Evolutionary conservation across 345 rosid genomes (phyloP), one percentile per base, ranked within the genome.

Genomic region (Turritis glabra): DNA sequence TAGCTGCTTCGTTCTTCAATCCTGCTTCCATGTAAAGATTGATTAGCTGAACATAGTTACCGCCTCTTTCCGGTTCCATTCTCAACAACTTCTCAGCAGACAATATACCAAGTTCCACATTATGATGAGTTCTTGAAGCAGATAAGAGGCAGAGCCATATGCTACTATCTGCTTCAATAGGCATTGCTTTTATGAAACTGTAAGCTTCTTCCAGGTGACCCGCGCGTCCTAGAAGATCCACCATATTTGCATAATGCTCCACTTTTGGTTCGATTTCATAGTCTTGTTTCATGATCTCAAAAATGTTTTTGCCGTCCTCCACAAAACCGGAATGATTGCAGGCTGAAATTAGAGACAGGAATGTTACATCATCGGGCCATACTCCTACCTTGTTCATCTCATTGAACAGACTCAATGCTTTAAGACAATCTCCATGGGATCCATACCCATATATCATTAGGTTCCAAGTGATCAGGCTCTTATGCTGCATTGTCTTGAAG

Each of bases 261-360:
- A 79, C 71, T 48, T 74, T 80, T 7, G 90, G 90, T 68, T 85
- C 84, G 27, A 87, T 71, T 40, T 77, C 80, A 50, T 84, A 78
- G 18, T 84, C 84, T 47, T 8, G 55, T 75, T 54, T 84, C 97
- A 89, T 91, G 63, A 67, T 73, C 59, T 78, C 59, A 18, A 92
- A 86, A 11, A 89, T 38, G 30, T 69, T 68, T 72, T 77, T 83
- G 64, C 97, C 96, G 75, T 84, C 86, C 64, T 85, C 62, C 6
- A 86, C 83, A 30, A 85, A 64, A 75, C 97, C 96, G 11, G 90
- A 85, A 85, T 89, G 97, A 70, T 85, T 92, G 82, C 96, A 92
- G 61, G 93, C 84, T 62, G 96, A 85, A 46, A 92, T 76, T 79
- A 90, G 67, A 77, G 89, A 81, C 61, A 87, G 76, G 75, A 92